A percentile compares a stretch with the other conserved stretches of the same genome.
Conservation (phyloP, 169 alveolate genomes). For the Plasmodium vivax region DNA sequence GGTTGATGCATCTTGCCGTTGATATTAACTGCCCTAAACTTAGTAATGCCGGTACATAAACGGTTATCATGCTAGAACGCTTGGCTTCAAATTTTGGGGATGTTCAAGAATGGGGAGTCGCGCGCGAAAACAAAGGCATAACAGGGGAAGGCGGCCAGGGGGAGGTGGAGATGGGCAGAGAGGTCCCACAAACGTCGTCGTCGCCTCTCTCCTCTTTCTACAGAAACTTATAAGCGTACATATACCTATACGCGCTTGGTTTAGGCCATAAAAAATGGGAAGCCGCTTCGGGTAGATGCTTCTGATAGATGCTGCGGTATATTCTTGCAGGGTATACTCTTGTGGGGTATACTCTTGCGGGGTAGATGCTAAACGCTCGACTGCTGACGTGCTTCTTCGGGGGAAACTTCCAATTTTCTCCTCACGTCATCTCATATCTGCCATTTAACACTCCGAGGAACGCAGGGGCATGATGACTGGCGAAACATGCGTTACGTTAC, state of each 20-base stretch:
- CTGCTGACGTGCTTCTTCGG: neutral
- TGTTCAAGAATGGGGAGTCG: neutral
- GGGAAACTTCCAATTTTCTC: neutral
- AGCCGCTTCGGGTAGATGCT: neutral
- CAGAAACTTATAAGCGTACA: neutral
- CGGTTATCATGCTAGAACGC: conserved; percentile 11
- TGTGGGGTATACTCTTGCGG: neutral
- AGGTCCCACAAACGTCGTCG: neutral
- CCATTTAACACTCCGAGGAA: neutral
- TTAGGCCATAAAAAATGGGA: neutral
- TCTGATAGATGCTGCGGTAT: neutral
- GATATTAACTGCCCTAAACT: conserved; percentile 1
- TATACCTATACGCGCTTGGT: neutral
- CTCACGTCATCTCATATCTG: neutral
- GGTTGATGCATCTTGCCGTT: neutral
- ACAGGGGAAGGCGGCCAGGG: neutral
- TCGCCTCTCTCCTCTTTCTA: neutral
- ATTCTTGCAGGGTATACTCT: neutral
- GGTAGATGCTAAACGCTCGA: neutral
- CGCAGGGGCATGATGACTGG: neutral
- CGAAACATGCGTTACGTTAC: neutral
- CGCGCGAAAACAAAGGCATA: neutral
- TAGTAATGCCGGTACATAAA: conserved; percentile 2
- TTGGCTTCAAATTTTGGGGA: conserved; percentile 1
- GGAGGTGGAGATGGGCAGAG: neutral